Evolutionary conservation across 2,329 filamentous ascomycete genomes (phyloP).

Genomic region (Fusarium sterilihyphosum): DNA sequence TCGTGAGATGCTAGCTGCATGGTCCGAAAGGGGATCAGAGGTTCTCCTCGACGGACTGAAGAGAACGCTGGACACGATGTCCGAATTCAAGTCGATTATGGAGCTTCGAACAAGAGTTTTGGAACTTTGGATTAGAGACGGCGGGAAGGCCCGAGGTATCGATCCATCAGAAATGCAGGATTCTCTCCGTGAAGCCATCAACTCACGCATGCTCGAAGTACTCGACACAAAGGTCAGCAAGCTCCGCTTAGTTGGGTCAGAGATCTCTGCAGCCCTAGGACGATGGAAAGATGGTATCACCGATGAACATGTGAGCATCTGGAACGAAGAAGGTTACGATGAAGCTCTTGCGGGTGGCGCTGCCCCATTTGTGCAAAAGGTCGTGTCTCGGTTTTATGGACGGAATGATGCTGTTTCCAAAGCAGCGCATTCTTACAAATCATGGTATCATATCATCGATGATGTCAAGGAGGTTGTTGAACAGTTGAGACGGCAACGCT

Average conservation of each 20-base stretch:
- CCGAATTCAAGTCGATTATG: slow-evolving; percentile 75
- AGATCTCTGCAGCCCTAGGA: slow-evolving; percentile 69
- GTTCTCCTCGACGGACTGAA: slow-evolving; percentile 70
- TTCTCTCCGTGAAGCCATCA: slow-evolving; percentile 74
- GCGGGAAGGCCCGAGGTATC: slow-evolving; percentile 71
- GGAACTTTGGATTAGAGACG: slow-evolving; percentile 78
- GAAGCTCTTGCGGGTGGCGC: slow-evolving; percentile 74
- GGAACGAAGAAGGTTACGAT: slow-evolving; percentile 72
- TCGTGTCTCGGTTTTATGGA: slow-evolving; percentile 77
- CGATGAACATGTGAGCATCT: slow-evolving; percentile 66
- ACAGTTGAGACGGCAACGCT: slow-evolving; percentile 72
- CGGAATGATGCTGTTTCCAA: slow-evolving; percentile 72
- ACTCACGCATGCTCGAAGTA: slow-evolving; percentile 71
- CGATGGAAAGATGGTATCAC: slow-evolving; percentile 67
- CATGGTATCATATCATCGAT: slow-evolving; percentile 79
- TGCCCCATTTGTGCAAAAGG: slow-evolving; percentile 72
- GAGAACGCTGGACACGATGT: slow-evolving; percentile 66
- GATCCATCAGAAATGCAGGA: slow-evolving; percentile 75
- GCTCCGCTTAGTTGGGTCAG: slow-evolving; percentile 71
- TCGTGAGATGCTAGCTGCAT: slow-evolving; percentile 68
- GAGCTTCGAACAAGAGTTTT: slow-evolving; percentile 75
- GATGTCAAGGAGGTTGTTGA: slow-evolving; percentile 71
- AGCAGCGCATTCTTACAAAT: slow-evolving; percentile 71
- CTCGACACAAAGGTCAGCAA: slow-evolving; percentile 71
- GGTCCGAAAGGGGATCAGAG: slow-evolving; percentile 70